A percentile compares a stretch with the other conserved stretches of the same genome.
phyloP scores from a whole-genome alignment of 2,329 filamentous ascomycete species.

The Colletotrichum simmondsii region DNA sequence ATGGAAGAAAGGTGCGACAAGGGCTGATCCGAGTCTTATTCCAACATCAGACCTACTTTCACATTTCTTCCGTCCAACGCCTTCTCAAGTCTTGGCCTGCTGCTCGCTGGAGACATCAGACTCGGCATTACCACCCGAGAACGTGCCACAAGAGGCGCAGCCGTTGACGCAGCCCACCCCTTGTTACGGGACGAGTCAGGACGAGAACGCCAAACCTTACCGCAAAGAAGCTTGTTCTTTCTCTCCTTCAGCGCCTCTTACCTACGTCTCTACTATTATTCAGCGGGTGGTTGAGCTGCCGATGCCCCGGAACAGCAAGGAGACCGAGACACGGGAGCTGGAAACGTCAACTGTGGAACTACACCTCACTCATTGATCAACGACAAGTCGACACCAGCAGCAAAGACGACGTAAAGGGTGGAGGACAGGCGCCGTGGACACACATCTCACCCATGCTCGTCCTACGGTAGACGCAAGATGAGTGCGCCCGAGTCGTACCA shows the following conservation, averaged over 20 bases:
- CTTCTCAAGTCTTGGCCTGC: not conserved
- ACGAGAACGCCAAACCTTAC: not conserved
- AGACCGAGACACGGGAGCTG: not conserved
- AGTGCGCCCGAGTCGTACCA: conserved; percentile 29
- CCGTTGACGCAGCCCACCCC: not conserved
- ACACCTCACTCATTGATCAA: not conserved
- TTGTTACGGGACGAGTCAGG: conserved; percentile 6
- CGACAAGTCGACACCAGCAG: not conserved
- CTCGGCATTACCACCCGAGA: not conserved
- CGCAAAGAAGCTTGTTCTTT: not conserved
- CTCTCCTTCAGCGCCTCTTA: not conserved
- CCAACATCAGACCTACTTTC: not conserved
- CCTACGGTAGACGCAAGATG: conserved; percentile 8
- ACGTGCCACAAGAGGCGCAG: not conserved
- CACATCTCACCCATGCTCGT: conserved; percentile 1
- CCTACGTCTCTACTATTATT: not conserved
- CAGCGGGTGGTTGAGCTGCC: not conserved
- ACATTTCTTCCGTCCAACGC: not conserved
- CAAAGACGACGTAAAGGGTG: not conserved
- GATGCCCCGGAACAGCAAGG: not conserved
- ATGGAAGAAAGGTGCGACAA: not conserved
- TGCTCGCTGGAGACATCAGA: too few relatives aligned
- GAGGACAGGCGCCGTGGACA: not conserved
- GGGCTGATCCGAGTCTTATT: not conserved
- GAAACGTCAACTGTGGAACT: not conserved